phyloP scores from a whole-genome alignment of 2,329 filamentous ascomycete species.

The Boeremia lycopersici region DNA sequence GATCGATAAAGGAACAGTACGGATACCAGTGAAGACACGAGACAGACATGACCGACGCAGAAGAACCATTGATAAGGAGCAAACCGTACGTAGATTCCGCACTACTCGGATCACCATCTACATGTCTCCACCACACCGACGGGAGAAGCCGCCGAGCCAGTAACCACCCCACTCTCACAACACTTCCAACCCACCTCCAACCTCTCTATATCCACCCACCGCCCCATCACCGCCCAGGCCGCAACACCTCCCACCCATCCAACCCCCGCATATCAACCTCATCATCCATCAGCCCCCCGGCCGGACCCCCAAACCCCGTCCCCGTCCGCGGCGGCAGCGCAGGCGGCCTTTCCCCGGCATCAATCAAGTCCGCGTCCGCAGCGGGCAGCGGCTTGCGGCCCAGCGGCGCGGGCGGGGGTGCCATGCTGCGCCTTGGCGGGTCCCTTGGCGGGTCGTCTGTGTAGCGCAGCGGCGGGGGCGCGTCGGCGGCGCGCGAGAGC shows the following conservation, averaged over 20 bases:
- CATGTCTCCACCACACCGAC: too few species aligned
- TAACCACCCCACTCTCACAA: too few species aligned
- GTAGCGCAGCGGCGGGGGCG: conserved; percentile 21
- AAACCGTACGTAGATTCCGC: too few species aligned
- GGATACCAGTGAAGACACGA: too few species aligned
- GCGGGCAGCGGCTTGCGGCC: conserved; percentile 23
- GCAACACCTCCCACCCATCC: conserved; percentile 49
- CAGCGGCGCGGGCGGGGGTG: conserved; percentile 21
- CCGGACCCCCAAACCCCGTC: conserved; percentile 26
- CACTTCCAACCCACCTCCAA: too few species aligned
- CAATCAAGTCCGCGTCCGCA: conserved; percentile 20
- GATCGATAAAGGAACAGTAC: too few species aligned
- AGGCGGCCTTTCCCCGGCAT: conserved; percentile 28
- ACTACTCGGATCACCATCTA: too few species aligned
- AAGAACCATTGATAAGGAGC: too few species aligned
- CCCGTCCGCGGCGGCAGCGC: conserved; percentile 42
- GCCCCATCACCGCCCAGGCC: conserved; percentile 22
- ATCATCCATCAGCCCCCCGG: conserved; percentile 45
- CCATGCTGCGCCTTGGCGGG: conserved; percentile 33
- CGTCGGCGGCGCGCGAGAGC: conserved; percentile 8
- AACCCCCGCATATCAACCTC: conserved; percentile 41
- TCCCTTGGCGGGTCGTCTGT: conserved; percentile 26
- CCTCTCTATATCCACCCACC: too few species aligned
- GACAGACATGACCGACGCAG: too few species aligned
- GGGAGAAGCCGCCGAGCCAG: too few species aligned